phyloP scores from a whole-genome alignment of 805 yeast species.

The Yarrowia yakushimensis region DNA sequence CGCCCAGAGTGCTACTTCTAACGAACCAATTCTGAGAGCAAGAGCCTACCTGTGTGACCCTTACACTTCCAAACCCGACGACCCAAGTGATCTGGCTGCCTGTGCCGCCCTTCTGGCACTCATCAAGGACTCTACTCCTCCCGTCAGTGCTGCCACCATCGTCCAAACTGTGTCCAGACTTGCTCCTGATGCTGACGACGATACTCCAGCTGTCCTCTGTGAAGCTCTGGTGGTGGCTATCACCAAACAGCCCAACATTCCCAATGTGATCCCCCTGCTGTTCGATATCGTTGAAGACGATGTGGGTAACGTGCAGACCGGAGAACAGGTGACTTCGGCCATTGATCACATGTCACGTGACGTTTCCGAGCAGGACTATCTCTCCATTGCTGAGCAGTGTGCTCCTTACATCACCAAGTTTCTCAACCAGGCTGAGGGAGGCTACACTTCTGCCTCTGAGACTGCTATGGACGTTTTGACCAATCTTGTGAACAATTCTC shows the following conservation, averaged over 20 bases:
- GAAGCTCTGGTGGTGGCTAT: slow-evolving; percentile 65
- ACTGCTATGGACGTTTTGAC: slow-evolving; percentile 18
- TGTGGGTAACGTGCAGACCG: slow-evolving; percentile 68
- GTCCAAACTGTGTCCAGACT: slow-evolving; percentile 46
- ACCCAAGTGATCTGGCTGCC: slow-evolving; percentile 9
- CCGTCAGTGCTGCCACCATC: slow-evolving; percentile 26
- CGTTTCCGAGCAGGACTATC: slow-evolving; percentile 44
- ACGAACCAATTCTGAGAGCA: slow-evolving; percentile 6
- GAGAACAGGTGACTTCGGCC: slow-evolving; percentile 65
- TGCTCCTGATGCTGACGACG: slow-evolving; percentile 67
- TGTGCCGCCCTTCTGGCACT: slow-evolving; percentile 27
- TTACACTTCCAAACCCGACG: not conserved
- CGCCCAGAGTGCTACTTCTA: not conserved
- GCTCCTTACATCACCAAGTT: slow-evolving; percentile 11
- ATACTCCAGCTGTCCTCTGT: slow-evolving; percentile 66
- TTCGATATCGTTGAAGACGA: slow-evolving; percentile 66
- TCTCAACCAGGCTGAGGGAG: slow-evolving; percentile 21
- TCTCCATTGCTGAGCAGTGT: slow-evolving; percentile 39
- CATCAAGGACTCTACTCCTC: slow-evolving; percentile 2
- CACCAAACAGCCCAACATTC: slow-evolving; percentile 41
- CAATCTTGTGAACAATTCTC: not conserved
- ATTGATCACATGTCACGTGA: slow-evolving; percentile 55
- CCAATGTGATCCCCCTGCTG: slow-evolving; percentile 49
- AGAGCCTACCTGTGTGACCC: slow-evolving; percentile 13
- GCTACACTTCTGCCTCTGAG: slow-evolving; percentile 9